Evolutionary conservation across 495 filamentous ascomycete species (phyloP).

Genomic region (Tuber aestivum): DNA sequence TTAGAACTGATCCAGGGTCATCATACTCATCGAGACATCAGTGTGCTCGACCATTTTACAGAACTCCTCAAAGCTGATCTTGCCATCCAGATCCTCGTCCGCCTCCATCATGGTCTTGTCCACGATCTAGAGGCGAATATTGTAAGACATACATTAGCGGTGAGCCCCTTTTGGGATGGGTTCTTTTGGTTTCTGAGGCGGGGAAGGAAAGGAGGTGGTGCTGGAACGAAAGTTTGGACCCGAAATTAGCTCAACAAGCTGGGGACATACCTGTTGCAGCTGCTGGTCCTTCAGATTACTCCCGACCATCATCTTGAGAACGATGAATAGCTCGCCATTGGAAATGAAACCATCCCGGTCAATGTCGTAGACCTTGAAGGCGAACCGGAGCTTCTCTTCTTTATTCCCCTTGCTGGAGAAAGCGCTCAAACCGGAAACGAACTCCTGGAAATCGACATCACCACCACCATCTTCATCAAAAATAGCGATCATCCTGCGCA

Average conservation of each 20-base stretch:
- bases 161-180: conserved; percentile 17
- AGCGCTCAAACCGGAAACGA: conserved; percentile 89
- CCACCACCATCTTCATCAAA: conserved; percentile 99
- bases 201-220: conserved; percentile 9
- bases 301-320: conserved; percentile 99
- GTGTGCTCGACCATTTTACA: conserved; percentile 98
- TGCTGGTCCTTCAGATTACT: conserved; percentile 99
- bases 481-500: conserved; percentile 88
- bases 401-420: conserved; percentile 98
- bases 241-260: neutral
- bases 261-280: conserved; percentile 65
- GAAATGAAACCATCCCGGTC: conserved; percentile 98
- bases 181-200: conserved; percentile 17
- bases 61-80: conserved; percentile 99
- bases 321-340: conserved; percentile 98
- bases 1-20: conserved; percentile 41
- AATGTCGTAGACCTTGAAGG: conserved; percentile 99
- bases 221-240: conserved; percentile 21
- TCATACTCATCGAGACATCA: conserved; percentile 97
- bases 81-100: conserved; percentile 88
- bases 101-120: conserved; percentile 99
- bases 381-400: conserved; percentile 94
- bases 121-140: conserved; percentile 55
- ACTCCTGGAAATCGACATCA: conserved; percentile 98
- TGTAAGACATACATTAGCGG: conserved; percentile 34